Evolutionary conservation across 306 rosid genomes (phyloP), one percentile per base, ranked within the genome.

Genomic region (Bauhinia variegata): DNA sequence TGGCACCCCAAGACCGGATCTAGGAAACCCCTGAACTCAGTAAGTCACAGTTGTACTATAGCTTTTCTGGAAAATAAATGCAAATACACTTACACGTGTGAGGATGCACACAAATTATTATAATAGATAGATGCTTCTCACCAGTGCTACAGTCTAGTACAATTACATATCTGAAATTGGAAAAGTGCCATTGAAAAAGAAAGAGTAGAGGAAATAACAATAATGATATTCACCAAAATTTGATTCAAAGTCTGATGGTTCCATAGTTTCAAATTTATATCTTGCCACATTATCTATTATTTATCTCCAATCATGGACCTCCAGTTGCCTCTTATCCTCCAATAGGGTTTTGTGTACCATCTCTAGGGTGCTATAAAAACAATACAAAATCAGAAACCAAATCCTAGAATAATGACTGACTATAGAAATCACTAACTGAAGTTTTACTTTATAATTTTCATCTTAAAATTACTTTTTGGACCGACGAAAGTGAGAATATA

Each of bases 351-450:
- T 13, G 1, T 16, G 36, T 9, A 23, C 38, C 75, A 13, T 19
- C 0, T 23, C 23, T 32, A 51, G 42, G 70, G 38, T 28, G 71
- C 44, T 38, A 69, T 14, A 44, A 57, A 67, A 42, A 31, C 2
- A 13, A 50, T 14, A 8, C 49, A 57, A 65, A 49, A 66, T 48
- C 41, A 41, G 31, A 32, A 60, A 31, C 61, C 53, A 14, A 30
- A 16, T 36, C 57, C 32, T 23, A 63, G n/a, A 51, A 75, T 62
- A 17, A 53, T 59, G 57, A 57, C 52, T 53, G 37, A 48, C 54
- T 65, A 19, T 50, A 74, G n/a, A 64, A 57, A 70, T 61, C 49
- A 46, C 34, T 42, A 15, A 58, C 38, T 37, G 62, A 13, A 28
- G 56, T 31, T 54, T 48, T 54, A 44, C 41, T 30, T 7, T 60